Evolutionary conservation across 768 basidiomycete species (phyloP).

Genomic region (Suillus alpinus): DNA sequence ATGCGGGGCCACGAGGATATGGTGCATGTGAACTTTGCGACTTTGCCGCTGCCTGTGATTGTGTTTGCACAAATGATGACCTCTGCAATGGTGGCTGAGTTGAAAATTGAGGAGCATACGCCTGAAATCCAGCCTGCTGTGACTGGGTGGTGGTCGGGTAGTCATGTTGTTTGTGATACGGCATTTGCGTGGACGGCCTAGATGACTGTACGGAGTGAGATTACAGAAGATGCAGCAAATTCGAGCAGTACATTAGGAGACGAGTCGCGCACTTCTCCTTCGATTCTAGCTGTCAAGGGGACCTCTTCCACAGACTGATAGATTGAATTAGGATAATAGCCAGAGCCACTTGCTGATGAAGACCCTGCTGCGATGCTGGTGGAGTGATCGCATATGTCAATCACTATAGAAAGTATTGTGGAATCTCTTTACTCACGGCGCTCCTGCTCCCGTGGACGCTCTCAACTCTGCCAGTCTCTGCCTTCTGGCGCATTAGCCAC

Average conservation of each 20-base stretch:
- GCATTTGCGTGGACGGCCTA: background rate
- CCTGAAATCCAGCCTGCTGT: background rate
- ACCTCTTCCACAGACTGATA: background rate
- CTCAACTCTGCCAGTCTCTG: conserved; percentile 15
- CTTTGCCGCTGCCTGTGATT: conserved; percentile 1
- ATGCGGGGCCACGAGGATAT: background rate
- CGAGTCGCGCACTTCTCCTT: conserved; percentile 18
- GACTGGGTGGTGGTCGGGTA: background rate
- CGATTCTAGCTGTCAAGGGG: conserved; percentile 35
- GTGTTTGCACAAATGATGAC: background rate
- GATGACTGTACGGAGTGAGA: conserved; percentile 1
- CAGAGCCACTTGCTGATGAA: background rate
- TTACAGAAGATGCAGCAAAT: background rate
- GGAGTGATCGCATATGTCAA: background rate
- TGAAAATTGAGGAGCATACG: background rate
- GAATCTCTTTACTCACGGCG: background rate
- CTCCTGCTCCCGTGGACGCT: background rate
- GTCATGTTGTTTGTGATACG: background rate
- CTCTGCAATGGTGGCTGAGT: background rate
- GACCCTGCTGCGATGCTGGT: background rate
- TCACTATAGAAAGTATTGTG: background rate
- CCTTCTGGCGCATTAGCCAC: conserved; percentile 11
- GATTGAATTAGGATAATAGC: background rate
- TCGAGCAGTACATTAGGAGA: background rate
- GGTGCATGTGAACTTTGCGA: background rate